Evolutionary conservation across 2,329 filamentous ascomycete species (phyloP).

Genomic region (Chaetomiaceae sp.): DNA sequence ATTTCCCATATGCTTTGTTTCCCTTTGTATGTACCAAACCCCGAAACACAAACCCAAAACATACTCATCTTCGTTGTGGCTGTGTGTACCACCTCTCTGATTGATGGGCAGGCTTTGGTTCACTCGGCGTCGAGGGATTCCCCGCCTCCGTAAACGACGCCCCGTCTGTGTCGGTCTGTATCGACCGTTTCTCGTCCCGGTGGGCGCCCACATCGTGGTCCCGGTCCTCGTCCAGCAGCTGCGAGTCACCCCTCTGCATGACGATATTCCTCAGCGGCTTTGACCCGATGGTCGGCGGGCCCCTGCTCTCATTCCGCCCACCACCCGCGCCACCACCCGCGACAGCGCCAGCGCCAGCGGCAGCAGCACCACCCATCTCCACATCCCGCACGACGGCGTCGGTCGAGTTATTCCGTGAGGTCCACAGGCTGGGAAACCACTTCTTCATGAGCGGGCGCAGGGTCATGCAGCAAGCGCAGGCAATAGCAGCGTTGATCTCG

Average conservation of each 20-base stretch:
- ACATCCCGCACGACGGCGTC: constrained; percentile 17
- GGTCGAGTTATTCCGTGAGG: background rate
- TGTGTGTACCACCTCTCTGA: no score
- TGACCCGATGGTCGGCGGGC: constrained; percentile 17
- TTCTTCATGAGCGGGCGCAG: constrained; percentile 30
- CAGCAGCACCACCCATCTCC: background rate
- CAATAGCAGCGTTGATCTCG: constrained; percentile 34
- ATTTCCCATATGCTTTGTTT: no score
- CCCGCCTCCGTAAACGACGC: background rate
- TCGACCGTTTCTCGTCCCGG: background rate
- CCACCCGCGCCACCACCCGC: background rate
- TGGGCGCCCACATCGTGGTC: no score
- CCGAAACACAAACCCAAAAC: no score
- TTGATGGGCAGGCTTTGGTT: background rate
- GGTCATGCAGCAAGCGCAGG: constrained; percentile 34
- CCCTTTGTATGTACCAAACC: no score
- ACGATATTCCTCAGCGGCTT: background rate
- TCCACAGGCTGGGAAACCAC: background rate
- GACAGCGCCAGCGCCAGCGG: background rate
- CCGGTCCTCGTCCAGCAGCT: background rate
- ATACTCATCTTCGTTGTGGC: no score
- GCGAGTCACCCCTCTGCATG: background rate
- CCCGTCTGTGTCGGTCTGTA: background rate
- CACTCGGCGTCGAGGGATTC: background rate
- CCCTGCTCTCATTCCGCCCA: background rate